Evolutionary conservation across 2,329 filamentous ascomycete species (phyloP), one percentile per base, ranked within the genome.

Genomic region (Remersonia thermophila): DNA sequence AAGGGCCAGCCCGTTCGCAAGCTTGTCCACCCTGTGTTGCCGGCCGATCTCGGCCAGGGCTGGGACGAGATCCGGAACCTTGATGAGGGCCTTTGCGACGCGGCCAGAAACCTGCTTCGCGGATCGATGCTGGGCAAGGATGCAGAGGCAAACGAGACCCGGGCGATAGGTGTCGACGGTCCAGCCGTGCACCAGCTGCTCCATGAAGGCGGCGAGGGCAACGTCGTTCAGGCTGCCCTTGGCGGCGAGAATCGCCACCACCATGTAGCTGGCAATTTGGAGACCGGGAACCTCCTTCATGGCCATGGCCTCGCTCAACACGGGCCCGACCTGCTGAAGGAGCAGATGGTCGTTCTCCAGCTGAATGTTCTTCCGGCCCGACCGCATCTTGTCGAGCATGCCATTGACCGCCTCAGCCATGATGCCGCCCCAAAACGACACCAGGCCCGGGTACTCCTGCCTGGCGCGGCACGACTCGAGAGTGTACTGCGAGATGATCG

Each of bases 341-440:
- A 96, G 63, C 11, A 83, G 77, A 53, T 94, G 83, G 47, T 87
- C 79, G 48, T 85, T 83, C 51, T 91, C 80, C 47, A 73, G 71
- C 56, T 93, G 82, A 4, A 93, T 69, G 42, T 77, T 74, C 46
- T 71, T 71, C 45, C 85, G 71, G 36, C 87, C 87, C 2, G 85
- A 87, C 46, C 74, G 76, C 42, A 77, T 71, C 37, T 71, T 73
- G 50, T 93, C 84, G 39, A 96, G 61, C 65, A 91, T 85, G 20
- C 77, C 80, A 44, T 83, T 82, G 40, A 93, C 70, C 9, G 87
- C 78, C 58, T 98, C 87, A 0, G 85, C 84, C 55, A 83, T 79
- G 35, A 95, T 68, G 31, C 85, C 81, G 4, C 82, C 85, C 89
- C 91, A 98, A 55, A 98, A 95, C 0, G 83, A 80, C 37, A 94